Evolutionary conservation across 164 flowering plant species (phyloP), one percentile per base, ranked within the genome.

Genomic region (Protea cynaroides): DNA sequence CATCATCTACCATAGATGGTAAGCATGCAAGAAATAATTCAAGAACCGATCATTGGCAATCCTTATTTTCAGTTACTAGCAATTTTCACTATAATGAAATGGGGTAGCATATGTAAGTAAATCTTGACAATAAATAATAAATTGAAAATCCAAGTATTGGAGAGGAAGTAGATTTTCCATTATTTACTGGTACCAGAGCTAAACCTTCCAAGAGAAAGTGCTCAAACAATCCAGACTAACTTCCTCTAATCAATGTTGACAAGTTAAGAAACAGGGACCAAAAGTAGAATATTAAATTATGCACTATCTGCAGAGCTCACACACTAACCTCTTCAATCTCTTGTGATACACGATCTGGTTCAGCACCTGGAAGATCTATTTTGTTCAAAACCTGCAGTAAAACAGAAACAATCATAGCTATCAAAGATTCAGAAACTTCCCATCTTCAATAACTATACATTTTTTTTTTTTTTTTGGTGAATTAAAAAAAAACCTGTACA

Each of bases 321-420:
- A 61, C 56, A 81, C 86, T 68, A 79, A 89, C 97, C 97, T 94
- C 98, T 84, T 94, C 98, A 73, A 94, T 89, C 76, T 94, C 98
- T 72, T 76, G 72, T 56, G 79, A 53, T 58, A 90, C 89, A 47
- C 86, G 91, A 71, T 77, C 74, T 57, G 98, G 95, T 25, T 94
- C 97, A 65, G 97, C 97, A 69, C 98, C 97, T 53, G 98, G 98
- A 74, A 94, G 95, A 77, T 94, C 98, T 68, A 94, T 94, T 78
- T 94, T 94, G 83, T 94, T 94, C 69, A 94, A 73, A 68, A 94
- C 98, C 98, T 94, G 82, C 25, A 63, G 65, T 40, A 61, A 23
- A 65, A 17, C 6, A 67, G 40, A 40, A 40, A 40, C 14, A 40
- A 40, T 9, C 46, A 40, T 40, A 40, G 8, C 46, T 8, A 40